Percentiles rank a stretch among this genome's conserved stretches.
These are phyloP conservation scores for Starmerella kuoi DNA, from an alignment of 805 yeast species.

Conservation along the genomic window DNA sequence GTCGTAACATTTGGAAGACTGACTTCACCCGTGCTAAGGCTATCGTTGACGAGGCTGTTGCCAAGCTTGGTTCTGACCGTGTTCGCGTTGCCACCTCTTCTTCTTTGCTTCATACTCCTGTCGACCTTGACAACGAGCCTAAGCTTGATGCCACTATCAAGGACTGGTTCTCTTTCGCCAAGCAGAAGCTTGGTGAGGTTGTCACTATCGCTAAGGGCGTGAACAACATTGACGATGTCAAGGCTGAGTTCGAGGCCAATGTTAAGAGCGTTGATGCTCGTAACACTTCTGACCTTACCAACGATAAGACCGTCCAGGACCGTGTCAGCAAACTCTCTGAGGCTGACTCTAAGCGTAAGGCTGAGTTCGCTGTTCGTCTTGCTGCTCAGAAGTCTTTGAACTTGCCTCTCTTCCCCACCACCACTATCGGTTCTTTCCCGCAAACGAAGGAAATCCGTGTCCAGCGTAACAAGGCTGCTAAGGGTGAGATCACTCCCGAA, in stretches of 20 bases:
- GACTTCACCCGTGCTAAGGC: conserved; percentile 79
- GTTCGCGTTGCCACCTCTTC: conserved; percentile 91
- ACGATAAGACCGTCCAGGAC: conserved; percentile 78
- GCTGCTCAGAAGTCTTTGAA: conserved; percentile 79
- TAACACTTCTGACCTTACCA: conserved; percentile 75
- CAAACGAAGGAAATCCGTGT: conserved; percentile 98
- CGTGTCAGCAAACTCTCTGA: conserved; percentile 66
- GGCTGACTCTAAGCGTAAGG: conserved; percentile 61
- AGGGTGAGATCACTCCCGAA: conserved; percentile 91
- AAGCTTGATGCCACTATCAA: conserved; percentile 83
- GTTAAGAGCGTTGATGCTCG: conserved; percentile 78
- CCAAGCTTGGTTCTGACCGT: conserved; percentile 57
- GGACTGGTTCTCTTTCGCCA: conserved; percentile 97
- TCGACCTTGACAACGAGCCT: conserved; percentile 82
- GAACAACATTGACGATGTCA: conserved; percentile 54
- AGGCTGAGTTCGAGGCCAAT: conserved; percentile 70
- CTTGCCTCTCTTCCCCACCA: conserved; percentile 98
- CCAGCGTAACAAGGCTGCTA: conserved; percentile 94
- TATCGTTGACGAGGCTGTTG: conserved; percentile 69
- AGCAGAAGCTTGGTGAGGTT: conserved; percentile 89
- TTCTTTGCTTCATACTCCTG: conserved; percentile 96
- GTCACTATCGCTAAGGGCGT: conserved; percentile 80
- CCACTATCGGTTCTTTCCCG: conserved; percentile 99
- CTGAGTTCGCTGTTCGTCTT: conserved; percentile 78
- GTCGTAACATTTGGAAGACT: conserved; percentile 99